These are phyloP conservation scores for Xylariales sp. DNA, from an alignment of 2,329 filamentous ascomycete genomes.

Conservation along the genomic window DNA sequence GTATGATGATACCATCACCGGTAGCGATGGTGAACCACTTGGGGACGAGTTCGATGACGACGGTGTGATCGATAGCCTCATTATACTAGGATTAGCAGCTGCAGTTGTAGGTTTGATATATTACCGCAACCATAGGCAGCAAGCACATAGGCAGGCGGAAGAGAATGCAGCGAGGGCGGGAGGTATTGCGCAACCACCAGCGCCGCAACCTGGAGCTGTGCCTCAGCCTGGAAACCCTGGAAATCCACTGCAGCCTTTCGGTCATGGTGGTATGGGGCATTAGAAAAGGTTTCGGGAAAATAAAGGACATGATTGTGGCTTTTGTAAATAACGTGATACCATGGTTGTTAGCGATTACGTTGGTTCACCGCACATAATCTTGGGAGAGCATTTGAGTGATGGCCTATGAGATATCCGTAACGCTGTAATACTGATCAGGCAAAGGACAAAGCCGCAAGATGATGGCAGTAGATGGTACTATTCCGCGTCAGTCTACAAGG, in stretches of 20 bases:
- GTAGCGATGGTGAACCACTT: constrained; percentile 49
- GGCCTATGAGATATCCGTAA: too few relatives aligned
- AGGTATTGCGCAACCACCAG: constrained; percentile 17
- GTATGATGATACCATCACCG: constrained; percentile 52
- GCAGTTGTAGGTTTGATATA: constrained; percentile 75
- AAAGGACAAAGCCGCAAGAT: too few relatives aligned
- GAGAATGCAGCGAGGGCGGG: constrained; percentile 22
- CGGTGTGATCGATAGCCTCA: constrained; percentile 74
- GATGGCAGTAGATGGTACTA: too few relatives aligned
- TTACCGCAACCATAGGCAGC: constrained; percentile 69
- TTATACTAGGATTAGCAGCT: constrained; percentile 75
- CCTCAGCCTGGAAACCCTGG: constrained; percentile 53
- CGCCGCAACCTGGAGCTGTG: constrained; percentile 14
- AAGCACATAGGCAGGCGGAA: constrained; percentile 39
- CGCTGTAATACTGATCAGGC: too few relatives aligned
- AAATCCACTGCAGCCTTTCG: constrained; percentile 55
- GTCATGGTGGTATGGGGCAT: constrained; percentile 23
- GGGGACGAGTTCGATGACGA: constrained; percentile 61
- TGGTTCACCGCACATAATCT: too few relatives aligned
- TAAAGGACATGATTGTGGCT: too few relatives aligned
- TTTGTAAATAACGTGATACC: too few relatives aligned
- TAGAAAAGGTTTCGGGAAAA: too few relatives aligned
- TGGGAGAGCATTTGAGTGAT: too few relatives aligned
- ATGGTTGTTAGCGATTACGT: too few relatives aligned
- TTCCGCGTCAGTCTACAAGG: too few relatives aligned